phyloP scores from a whole-genome alignment of 805 yeast species.

The Starmerella apicola region DNA sequence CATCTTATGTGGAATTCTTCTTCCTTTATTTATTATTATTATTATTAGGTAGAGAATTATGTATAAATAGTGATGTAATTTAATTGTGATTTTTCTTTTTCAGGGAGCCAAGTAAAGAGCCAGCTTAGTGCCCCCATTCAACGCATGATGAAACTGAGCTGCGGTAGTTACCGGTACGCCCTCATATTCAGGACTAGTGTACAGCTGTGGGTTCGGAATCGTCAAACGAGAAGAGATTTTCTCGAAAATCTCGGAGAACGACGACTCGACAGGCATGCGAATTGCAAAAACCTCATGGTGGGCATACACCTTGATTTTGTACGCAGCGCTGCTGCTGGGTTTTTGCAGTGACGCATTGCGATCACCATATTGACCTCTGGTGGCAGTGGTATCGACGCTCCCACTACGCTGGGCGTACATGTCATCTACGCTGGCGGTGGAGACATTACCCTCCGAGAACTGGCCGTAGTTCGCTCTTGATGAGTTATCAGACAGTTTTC shows the following conservation, averaged over 20 bases:
- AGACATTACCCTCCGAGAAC: neutral
- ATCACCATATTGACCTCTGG: conserved; percentile 5
- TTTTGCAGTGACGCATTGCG: neutral
- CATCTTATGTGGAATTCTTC: too few relatives aligned
- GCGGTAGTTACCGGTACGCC: conserved; percentile 24
- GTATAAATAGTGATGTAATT: too few relatives aligned
- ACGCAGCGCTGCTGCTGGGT: conserved; percentile 2
- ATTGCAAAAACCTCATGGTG: conserved; percentile 31
- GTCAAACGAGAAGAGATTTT: conserved; percentile 27
- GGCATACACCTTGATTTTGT: conserved; percentile 31
- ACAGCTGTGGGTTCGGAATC: conserved; percentile 22
- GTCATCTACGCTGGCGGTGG: conserved; percentile 1
- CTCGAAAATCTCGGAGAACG: conserved; percentile 24
- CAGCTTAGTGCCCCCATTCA: conserved; percentile 25
- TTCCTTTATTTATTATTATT: too few relatives aligned
- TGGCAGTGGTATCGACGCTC: neutral
- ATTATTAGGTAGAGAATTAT: neutral
- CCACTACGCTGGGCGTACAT: neutral
- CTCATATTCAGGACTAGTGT: conserved; percentile 21
- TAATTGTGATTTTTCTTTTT: neutral
- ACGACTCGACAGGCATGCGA: conserved; percentile 26
- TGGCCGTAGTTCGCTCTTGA: too few relatives aligned
- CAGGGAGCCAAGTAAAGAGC: conserved; percentile 21
- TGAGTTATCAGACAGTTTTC: neutral
- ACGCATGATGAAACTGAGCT: conserved; percentile 22